Conservation (phyloP, 139 green algal genomes). For the Ostreobium quekettii region DNA sequence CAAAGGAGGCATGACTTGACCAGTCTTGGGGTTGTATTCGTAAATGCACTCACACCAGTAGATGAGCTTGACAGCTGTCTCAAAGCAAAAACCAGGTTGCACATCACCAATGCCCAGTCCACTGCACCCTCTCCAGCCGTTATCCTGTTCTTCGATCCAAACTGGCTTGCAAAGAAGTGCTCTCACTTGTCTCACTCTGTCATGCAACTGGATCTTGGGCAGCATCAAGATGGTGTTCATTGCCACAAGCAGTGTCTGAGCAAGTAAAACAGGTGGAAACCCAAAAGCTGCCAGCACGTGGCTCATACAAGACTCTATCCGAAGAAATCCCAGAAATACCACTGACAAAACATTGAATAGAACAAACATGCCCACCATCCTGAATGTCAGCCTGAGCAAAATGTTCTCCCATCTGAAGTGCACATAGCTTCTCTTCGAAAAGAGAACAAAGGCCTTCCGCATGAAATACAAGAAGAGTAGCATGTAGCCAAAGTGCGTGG, state of each 20-base stretch:
- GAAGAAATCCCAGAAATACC: no score
- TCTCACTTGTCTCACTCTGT: background rate
- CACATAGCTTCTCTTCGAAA: no score
- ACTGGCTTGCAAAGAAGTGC: background rate
- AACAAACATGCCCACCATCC: no score
- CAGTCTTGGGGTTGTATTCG: background rate
- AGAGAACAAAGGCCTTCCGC: no score
- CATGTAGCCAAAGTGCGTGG: no score
- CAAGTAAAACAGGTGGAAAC: background rate
- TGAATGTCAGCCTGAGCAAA: no score
- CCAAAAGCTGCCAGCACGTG: background rate
- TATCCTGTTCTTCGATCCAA: background rate
- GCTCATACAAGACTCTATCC: no score
- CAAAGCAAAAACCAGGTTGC: constrained; percentile 33
- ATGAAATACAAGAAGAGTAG: no score
- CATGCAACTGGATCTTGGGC: background rate
- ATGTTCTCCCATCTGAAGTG: no score
- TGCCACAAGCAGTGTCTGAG: background rate
- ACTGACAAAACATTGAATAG: no score
- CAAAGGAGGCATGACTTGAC: background rate
- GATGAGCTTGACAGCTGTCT: constrained; percentile 31
- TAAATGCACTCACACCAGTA: constrained; percentile 12
- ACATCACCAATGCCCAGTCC: background rate
- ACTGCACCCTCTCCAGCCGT: background rate
- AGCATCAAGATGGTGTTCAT: background rate